These are phyloP conservation scores for Akanthomyces lecanii DNA, from an alignment of 2,329 filamentous ascomycete genomes.

Conservation along the genomic window DNA sequence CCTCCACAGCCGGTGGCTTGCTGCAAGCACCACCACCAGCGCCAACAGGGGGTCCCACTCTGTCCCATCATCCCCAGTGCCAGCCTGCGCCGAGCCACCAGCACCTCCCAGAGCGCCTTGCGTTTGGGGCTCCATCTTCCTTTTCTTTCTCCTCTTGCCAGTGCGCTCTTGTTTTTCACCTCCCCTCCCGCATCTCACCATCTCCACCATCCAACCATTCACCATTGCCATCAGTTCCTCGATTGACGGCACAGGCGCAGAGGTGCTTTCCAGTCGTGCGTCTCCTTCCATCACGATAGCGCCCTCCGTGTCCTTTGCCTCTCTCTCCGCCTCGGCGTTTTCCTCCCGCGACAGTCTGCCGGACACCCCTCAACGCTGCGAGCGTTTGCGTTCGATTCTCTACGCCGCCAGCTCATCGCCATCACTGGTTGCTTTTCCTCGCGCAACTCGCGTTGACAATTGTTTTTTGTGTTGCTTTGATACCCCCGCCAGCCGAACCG, in stretches of 20 bases:
- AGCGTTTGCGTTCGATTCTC: not conserved
- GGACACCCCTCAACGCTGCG: not conserved
- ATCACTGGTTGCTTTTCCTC: not conserved
- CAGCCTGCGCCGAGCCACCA: slow-evolving; percentile 4
- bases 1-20: not conserved
- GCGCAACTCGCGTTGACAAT: not conserved
- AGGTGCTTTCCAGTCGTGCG: not conserved
- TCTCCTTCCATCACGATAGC: slow-evolving; percentile 7
- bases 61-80: slow-evolving; percentile 15
- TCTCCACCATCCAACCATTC: slow-evolving; percentile 10
- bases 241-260: slow-evolving; percentile 11
- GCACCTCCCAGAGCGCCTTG: slow-evolving; percentile 7
- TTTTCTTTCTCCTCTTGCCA: slow-evolving; percentile 9
- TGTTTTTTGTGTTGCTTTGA: not conserved
- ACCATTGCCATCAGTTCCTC: not conserved
- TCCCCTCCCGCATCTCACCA: slow-evolving; percentile 12
- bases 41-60: slow-evolving; percentile 14
- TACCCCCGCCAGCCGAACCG: not conserved
- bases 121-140: slow-evolving; percentile 15
- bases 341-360: not conserved
- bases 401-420: not conserved
- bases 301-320: not conserved
- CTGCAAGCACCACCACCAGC: slow-evolving; percentile 3
- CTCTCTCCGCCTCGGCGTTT: not conserved
- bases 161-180: slow-evolving; percentile 1